Base-by-base conservation (phyloP, 2,329 filamentous ascomycete genomes). In the Penicillium rolfsii region DNA sequence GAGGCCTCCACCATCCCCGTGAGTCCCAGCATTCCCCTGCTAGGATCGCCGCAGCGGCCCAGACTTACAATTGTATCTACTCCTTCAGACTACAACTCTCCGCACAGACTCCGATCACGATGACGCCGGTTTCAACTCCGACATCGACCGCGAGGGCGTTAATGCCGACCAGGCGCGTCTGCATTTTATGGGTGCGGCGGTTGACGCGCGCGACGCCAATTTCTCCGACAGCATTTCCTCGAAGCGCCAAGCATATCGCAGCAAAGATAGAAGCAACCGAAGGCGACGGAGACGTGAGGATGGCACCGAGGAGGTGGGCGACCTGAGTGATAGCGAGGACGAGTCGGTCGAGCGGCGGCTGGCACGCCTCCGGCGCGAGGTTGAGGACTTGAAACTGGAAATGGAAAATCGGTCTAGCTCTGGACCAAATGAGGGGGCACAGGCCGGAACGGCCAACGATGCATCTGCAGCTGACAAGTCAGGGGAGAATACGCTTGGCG, bases 201-300 rank as follows among this genome's bases (percentile, higher is more conserved):
- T 96, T 35, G 90, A 96, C 72, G 89, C 92, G 5, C 84, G 85
- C 55, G 87, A 89, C 24, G 91, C 90, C 26, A 91, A 97, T 76
- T 95, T 97, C 75, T 96, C 93, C 2, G 93, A 97, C 76, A 89
- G 93, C 56, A 88, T 98, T 40, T 88, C 87, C 61, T 87, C 87
- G 50, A 94, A 94, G 76, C 86, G 91, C 64, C 91, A 90, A 76
- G 91, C 91, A 26, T 97, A 97, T 80, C 88, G 87, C 67, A 88
- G 88, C 38, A 89, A 89, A 6, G 91, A 84, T 52, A 67, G 63
- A 9, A 67, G 57, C 22, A 62, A 60, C 14, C 85, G 89, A 53
- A 85, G 88, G 64, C 84, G 86, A 55, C 84, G 87, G 59, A 73
- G 72, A 72, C 68, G 72, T 52, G 74, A 77, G 38, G 76, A 77